Evolutionary conservation across 2,329 filamentous ascomycete species (phyloP).

Genomic region (Microcyclospora pomicola): DNA sequence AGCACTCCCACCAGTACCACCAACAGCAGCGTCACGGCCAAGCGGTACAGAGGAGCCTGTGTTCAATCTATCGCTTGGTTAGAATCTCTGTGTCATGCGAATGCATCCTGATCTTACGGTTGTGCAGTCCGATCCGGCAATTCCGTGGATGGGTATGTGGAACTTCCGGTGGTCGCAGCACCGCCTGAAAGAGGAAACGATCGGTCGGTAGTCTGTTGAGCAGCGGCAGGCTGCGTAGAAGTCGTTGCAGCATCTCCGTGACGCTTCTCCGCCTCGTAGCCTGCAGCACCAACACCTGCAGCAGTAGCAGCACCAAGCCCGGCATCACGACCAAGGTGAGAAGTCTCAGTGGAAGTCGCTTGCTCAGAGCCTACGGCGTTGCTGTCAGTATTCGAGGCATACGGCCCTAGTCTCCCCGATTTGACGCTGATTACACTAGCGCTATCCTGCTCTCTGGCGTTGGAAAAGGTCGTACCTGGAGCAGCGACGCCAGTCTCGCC

Average conservation of each 20-base stretch:
- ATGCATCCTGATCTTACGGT: too few species aligned
- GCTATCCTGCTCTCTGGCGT: neutral
- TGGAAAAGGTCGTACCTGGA: slow-evolving; percentile 1
- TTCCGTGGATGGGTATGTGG: too few species aligned
- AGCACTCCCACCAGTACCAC: slow-evolving; percentile 15
- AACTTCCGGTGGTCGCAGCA: slow-evolving; percentile 2
- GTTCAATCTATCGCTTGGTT: too few species aligned
- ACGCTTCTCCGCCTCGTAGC: slow-evolving; percentile 1
- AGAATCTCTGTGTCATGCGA: too few species aligned
- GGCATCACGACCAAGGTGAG: slow-evolving; percentile 1
- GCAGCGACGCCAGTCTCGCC: slow-evolving; percentile 3
- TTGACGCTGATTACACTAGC: slow-evolving; percentile 5
- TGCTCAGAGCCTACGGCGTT: slow-evolving; percentile 3
- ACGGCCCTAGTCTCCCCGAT: slow-evolving; percentile 5
- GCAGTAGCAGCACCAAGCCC: slow-evolving; percentile 1
- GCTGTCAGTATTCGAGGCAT: slow-evolving; percentile 6
- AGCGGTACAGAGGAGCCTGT: neutral
- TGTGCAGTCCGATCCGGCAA: too few species aligned
- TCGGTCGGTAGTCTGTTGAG: slow-evolving; percentile 27
- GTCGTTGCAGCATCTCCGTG: neutral
- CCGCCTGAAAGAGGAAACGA: slow-evolving; percentile 18
- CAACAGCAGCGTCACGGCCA: slow-evolving; percentile 7
- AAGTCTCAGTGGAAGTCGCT: neutral
- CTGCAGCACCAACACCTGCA: slow-evolving; percentile 3
- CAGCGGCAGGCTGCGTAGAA: slow-evolving; percentile 14